Conservation (phyloP, 1,284 basidiomycete genomes). For the Inonotus hispidus region DNA sequence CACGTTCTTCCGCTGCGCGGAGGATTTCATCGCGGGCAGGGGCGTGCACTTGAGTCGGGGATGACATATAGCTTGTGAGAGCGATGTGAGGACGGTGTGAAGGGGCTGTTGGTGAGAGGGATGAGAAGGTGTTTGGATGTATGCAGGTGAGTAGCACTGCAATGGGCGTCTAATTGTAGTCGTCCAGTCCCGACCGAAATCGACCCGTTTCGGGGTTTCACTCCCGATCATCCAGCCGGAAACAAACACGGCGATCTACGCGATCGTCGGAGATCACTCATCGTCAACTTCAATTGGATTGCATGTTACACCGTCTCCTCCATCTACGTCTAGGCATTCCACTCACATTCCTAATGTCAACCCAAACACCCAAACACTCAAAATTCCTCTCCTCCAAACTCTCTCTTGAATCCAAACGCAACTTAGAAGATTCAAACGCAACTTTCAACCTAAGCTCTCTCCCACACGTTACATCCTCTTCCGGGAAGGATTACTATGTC, state of each 20-base stretch:
- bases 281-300: too few relatives aligned
- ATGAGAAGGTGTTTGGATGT: background rate
- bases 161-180: background rate
- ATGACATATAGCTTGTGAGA: too few relatives aligned
- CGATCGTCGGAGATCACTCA: too few relatives aligned
- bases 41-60: background rate
- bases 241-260: too few relatives aligned
- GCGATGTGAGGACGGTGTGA: too few relatives aligned
- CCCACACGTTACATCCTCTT: conserved; percentile 51
- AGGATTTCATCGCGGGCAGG: conserved; percentile 2
- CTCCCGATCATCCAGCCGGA: too few relatives aligned
- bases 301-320: too few relatives aligned
- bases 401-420: background rate
- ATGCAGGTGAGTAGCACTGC: background rate
- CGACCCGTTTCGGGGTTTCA: too few relatives aligned
- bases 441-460: conserved; percentile 39
- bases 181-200: background rate
- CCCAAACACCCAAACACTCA: too few relatives aligned
- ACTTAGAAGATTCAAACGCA: conserved; percentile 37
- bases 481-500: conserved; percentile 52
- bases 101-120: background rate
- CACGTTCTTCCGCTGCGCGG: conserved; percentile 8
- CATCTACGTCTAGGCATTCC: too few relatives aligned
- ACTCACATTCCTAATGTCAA: too few relatives aligned
- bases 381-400: background rate